Conservation (phyloP, 2,329 filamentous ascomycete species). For the Trichoderma sp. region DNA sequence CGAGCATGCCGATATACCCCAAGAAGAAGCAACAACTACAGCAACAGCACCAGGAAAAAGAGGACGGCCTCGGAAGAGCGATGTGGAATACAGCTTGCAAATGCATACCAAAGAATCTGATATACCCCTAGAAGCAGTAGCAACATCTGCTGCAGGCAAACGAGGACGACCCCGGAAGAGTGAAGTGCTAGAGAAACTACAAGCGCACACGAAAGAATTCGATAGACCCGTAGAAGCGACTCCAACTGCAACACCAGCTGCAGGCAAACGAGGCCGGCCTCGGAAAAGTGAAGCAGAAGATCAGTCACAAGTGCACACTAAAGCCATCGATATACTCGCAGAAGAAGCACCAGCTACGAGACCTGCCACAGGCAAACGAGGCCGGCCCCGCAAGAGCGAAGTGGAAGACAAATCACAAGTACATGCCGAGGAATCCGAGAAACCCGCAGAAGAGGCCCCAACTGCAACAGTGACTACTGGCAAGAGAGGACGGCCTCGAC, state of each 20-base stretch:
- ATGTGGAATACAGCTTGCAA: neutral
- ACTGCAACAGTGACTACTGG: neutral
- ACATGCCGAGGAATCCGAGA: neutral
- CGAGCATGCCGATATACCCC: neutral
- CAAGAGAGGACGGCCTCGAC: neutral
- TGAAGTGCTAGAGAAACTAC: neutral
- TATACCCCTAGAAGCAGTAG: neutral
- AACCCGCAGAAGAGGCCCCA: neutral
- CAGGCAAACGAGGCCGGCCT: neutral
- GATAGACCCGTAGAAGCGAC: neutral
- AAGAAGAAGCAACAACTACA: neutral
- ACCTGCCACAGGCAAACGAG: neutral
- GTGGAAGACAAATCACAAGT: neutral
- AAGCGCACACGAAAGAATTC: neutral
- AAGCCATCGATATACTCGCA: neutral
- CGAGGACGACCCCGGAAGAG: conserved; percentile 1
- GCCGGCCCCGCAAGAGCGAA: neutral
- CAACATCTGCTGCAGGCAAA: neutral
- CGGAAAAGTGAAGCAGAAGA: neutral
- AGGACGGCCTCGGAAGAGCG: neutral
- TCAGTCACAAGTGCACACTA: neutral
- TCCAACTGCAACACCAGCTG: neutral
- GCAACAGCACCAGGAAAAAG: neutral
- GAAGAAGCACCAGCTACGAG: neutral
- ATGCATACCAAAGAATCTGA: neutral